Evolutionary conservation across 2,329 filamentous ascomycete species (phyloP).

Genomic region (Huntiella bhutanensis): DNA sequence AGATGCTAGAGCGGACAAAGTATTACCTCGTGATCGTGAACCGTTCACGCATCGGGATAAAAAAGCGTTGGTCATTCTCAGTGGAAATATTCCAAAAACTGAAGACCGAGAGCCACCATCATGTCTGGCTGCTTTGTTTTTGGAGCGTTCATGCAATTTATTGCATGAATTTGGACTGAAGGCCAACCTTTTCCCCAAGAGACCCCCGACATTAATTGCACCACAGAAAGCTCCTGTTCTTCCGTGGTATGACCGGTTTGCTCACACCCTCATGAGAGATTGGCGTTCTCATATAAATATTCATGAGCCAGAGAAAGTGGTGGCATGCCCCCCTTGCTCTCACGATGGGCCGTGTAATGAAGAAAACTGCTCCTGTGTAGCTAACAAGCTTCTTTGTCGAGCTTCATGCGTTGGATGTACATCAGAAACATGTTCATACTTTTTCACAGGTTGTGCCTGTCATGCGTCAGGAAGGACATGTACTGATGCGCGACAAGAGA

Average conservation of each 20-base stretch:
- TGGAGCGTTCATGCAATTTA: slow-evolving; percentile 7
- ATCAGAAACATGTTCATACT: slow-evolving; percentile 37
- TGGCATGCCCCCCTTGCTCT: slow-evolving; percentile 44
- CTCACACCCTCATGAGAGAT: slow-evolving; percentile 33
- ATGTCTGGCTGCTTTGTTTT: slow-evolving; percentile 8
- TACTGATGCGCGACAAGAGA: slow-evolving; percentile 21
- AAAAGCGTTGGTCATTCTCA: slow-evolving; percentile 1
- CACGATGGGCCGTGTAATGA: slow-evolving; percentile 49
- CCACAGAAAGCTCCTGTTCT: slow-evolving; percentile 21
- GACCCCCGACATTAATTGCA: neutral
- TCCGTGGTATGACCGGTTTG: slow-evolving; percentile 37
- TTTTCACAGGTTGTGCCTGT: slow-evolving; percentile 50
- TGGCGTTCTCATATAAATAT: slow-evolving; percentile 36
- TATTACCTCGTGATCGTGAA: slow-evolving; percentile 2
- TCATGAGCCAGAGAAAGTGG: slow-evolving; percentile 35
- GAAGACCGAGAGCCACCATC: slow-evolving; percentile 4
- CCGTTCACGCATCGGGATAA: slow-evolving; percentile 1
- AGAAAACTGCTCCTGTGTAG: slow-evolving; percentile 43
- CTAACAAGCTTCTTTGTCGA: slow-evolving; percentile 46
- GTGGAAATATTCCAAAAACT: slow-evolving; percentile 5
- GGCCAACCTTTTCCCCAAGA: neutral
- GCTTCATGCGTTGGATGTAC: slow-evolving; percentile 46
- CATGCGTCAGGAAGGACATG: slow-evolving; percentile 40
- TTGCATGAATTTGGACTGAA: neutral
- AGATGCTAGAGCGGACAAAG: neutral